These are phyloP conservation scores for Mycena alexandri DNA, from an alignment of 768 basidiomycete genomes.

Conservation along the genomic window DNA sequence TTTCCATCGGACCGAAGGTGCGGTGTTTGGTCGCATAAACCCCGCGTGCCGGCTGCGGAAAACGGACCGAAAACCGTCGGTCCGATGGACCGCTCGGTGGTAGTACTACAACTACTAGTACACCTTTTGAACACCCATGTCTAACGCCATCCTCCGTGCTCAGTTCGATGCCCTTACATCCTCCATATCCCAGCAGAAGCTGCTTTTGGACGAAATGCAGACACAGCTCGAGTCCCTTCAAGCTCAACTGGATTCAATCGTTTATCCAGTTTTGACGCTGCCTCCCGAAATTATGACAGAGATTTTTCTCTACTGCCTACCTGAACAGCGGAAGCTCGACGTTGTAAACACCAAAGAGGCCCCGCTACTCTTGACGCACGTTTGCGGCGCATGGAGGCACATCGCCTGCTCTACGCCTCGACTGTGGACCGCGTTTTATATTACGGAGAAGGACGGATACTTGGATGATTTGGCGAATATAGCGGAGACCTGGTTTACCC, in stretches of 20 bases:
- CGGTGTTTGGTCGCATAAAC: too few species aligned
- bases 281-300: conserved; percentile 25
- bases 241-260: conserved; percentile 1
- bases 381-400: conserved; percentile 13
- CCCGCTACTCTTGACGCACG: conserved; percentile 6
- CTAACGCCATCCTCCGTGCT: too few species aligned
- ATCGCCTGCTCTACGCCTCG: conserved; percentile 19
- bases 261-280: conserved; percentile 22
- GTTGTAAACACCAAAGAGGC: background rate
- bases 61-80: too few species aligned
- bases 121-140: too few species aligned
- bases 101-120: too few species aligned
- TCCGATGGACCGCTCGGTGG: too few species aligned
- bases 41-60: too few species aligned
- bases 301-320: conserved; percentile 22
- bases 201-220: background rate
- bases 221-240: background rate
- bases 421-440: conserved; percentile 12
- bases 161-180: too few species aligned
- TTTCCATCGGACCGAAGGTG: too few species aligned
- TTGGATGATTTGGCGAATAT: background rate
- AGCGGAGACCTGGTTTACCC: background rate
- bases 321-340: background rate
- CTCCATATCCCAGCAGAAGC: background rate
- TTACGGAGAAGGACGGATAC: background rate